These are phyloP conservation scores for Coniella lustricola DNA, from an alignment of 2,329 filamentous ascomycete species.

Conservation along the genomic window DNA sequence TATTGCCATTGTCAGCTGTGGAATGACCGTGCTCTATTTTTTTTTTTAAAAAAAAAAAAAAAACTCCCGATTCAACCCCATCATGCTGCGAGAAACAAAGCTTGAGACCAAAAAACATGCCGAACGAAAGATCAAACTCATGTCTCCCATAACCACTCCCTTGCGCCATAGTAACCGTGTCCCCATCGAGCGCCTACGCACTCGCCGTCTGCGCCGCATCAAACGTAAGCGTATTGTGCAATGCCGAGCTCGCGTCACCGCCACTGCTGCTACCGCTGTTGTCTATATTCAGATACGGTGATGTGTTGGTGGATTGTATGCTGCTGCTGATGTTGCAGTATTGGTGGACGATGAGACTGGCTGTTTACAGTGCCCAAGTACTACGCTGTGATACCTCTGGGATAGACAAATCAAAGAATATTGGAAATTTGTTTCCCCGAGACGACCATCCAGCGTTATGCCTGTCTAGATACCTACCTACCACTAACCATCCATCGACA, in stretches of 20 bases:
- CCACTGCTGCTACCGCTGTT: no score
- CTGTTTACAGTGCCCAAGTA: constrained; percentile 21
- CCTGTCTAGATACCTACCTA: no score
- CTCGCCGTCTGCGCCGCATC: constrained; percentile 33
- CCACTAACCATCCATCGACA: no score
- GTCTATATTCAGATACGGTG: constrained; percentile 40
- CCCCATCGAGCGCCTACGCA: constrained; percentile 43
- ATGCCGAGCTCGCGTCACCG: no score
- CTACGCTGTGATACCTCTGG: no score
- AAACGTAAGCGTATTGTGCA: constrained; percentile 46
- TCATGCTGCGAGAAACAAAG: no score
- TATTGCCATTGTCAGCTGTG: no score
- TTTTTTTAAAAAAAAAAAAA: neutral
- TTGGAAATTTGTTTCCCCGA: no score
- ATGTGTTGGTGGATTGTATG: constrained; percentile 29
- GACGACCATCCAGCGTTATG: no score
- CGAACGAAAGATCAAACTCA: constrained; percentile 17
- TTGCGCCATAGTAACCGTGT: constrained; percentile 37
- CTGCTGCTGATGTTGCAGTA: constrained; percentile 40
- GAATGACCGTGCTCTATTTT: no score
- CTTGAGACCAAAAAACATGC: neutral
- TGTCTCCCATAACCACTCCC: constrained; percentile 37
- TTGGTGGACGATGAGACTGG: constrained; percentile 38
- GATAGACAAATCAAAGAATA: no score
- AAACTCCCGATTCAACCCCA: no score